These are phyloP conservation scores for Nothopassalora personata DNA, from an alignment of 2,329 filamentous ascomycete genomes.

Conservation along the genomic window DNA sequence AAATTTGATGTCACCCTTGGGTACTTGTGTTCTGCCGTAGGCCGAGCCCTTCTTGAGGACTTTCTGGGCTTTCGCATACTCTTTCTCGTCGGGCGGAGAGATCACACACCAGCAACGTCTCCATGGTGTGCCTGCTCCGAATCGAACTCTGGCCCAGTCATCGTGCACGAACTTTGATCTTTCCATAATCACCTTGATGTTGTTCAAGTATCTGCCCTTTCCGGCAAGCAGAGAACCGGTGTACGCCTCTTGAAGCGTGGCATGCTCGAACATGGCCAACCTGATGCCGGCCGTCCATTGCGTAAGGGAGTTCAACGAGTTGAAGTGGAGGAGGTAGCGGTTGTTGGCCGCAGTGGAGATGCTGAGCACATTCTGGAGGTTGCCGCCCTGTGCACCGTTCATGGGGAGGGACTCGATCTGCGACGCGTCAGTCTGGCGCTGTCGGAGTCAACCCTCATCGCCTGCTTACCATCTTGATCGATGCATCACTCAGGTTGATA, in stretches of 20 bases:
- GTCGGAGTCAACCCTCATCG: neutral
- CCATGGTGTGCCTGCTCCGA: slow-evolving; percentile 94
- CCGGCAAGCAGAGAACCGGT: slow-evolving; percentile 92
- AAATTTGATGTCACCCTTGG: slow-evolving; percentile 90
- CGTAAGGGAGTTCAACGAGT: slow-evolving; percentile 83
- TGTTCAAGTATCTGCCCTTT: slow-evolving; percentile 84
- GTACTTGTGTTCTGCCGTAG: slow-evolving; percentile 67
- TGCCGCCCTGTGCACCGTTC: slow-evolving; percentile 67
- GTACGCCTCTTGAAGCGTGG: slow-evolving; percentile 90
- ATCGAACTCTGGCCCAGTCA: slow-evolving; percentile 92
- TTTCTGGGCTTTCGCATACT: slow-evolving; percentile 77
- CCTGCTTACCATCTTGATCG: slow-evolving; percentile 80
- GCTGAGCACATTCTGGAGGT: slow-evolving; percentile 89
- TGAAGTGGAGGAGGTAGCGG: slow-evolving; percentile 92
- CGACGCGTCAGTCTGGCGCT: slow-evolving; percentile 5
- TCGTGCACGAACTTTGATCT: slow-evolving; percentile 70
- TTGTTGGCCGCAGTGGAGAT: slow-evolving; percentile 94
- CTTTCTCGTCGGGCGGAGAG: slow-evolving; percentile 87
- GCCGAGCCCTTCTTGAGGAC: slow-evolving; percentile 73
- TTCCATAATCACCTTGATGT: slow-evolving; percentile 84
- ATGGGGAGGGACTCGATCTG: slow-evolving; percentile 71
- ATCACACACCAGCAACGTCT: slow-evolving; percentile 95
- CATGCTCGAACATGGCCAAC: slow-evolving; percentile 89
- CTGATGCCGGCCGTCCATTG: slow-evolving; percentile 96
- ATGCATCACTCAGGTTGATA: slow-evolving; percentile 94